Evolutionary conservation across 169 alveolate species (phyloP), one percentile per base, ranked within the genome.

Genomic region (Fabrea salina): DNA sequence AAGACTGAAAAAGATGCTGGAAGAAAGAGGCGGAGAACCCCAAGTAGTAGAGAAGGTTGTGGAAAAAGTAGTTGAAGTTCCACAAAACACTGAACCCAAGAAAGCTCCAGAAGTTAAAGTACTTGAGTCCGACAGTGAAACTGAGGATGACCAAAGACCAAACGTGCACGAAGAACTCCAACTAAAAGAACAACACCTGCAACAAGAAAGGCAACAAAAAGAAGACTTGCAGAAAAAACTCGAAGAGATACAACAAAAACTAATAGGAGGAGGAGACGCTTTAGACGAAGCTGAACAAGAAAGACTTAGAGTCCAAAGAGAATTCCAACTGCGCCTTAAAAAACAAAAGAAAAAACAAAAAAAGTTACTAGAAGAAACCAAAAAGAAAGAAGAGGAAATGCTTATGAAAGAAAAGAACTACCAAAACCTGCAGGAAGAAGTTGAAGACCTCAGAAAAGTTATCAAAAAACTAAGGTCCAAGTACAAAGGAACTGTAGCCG

Each of bases 341-440:
- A 54, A 74, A 22, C 50, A 54, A 53, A 74, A 35, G 30, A n/a
- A 74, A 33, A 33, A 43, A 4, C 59, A 74, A 43, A 53, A 53
- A 22, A 11, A 74, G 13, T 11, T 74, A 1, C 5, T 53, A 13
- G 56, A 74, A 53, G 72, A 74, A 39, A 11, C 50, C 3, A 82
- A 75, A 53, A 33, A 43, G 4, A 82, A 79, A 51, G 89, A 83
- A 74, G 84, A 83, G 68, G 93, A 91, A 41, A 51, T 76, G 2
- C 51, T 87, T 1, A 39, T 33, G 1, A 56, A 44, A 40, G 89
- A 83, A 37, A 77, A 82, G 57, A 86, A 85, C 67, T 90, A 83
- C 78, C 79, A 83, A 4, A 72, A 61, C 35, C 32, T 70, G 43
- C 82, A 87, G n/a, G 94, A 89, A 58, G 95, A 92, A 68, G 80